A percentile compares a stretch with the other conserved stretches of the same genome.
phyloP scores from a whole-genome alignment of 306 rosid genomes.

The Lathyrus tuberosus region DNA sequence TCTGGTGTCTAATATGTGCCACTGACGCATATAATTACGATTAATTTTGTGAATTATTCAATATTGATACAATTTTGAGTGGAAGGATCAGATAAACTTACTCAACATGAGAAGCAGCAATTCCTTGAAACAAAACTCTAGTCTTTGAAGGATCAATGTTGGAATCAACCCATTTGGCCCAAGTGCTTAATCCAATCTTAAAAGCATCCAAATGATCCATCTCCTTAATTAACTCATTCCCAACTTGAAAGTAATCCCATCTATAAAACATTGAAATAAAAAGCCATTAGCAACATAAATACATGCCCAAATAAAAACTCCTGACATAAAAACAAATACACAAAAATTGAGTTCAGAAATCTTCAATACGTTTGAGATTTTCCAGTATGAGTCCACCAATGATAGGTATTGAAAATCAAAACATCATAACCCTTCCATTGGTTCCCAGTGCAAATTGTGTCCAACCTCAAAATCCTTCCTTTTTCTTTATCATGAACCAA shows the following conservation, averaged over 20 bases:
- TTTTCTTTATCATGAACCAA: conserved; percentile 47
- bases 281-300: conserved; percentile 16
- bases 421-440: conserved; percentile 61
- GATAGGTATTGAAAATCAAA: conserved; percentile 71
- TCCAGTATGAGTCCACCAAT: conserved; percentile 77
- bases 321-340: not conserved
- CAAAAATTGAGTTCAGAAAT: not conserved
- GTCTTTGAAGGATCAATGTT: conserved; percentile 64
- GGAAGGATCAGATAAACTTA: conserved; percentile 38
- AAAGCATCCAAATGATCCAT: conserved; percentile 79
- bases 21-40: too few species aligned
- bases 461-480: conserved; percentile 63
- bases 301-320: not conserved
- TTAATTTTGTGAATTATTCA: too few species aligned
- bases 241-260: conserved; percentile 56
- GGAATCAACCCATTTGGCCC: conserved; percentile 70
- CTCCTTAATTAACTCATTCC: conserved; percentile 47
- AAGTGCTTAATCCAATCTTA: conserved; percentile 66
- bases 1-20: too few species aligned
- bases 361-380: conserved; percentile 44
- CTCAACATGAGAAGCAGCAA: conserved; percentile 65
- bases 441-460: conserved; percentile 49
- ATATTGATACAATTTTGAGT: too few species aligned
- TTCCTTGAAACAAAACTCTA: conserved; percentile 69
- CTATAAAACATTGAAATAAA: conserved; percentile 40